Conservation (phyloP, 805 yeast species). For the Zygosaccharomyces gambellarensis region DNA sequence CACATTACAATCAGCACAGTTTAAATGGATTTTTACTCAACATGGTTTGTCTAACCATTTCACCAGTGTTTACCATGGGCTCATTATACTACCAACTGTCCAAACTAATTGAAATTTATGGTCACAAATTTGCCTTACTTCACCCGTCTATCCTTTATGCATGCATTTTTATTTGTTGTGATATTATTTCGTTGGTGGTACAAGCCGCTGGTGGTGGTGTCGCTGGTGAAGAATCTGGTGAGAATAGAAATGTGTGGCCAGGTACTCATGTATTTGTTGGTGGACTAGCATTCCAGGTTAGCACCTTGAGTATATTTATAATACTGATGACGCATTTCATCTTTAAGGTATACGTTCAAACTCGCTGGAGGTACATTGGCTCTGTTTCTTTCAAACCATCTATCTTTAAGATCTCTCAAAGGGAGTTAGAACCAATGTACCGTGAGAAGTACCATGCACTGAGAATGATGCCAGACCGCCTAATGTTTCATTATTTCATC, state of each 20-base stretch:
- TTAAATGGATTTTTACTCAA: constrained; percentile 53
- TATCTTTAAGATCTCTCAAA: constrained; percentile 18
- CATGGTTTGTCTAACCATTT: constrained; percentile 63
- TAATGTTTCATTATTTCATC: constrained; percentile 42
- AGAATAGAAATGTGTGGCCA: constrained; percentile 10
- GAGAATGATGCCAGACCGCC: constrained; percentile 30
- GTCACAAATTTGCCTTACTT: constrained; percentile 45
- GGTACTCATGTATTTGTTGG: constrained; percentile 55
- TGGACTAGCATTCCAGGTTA: constrained; percentile 74
- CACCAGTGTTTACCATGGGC: constrained; percentile 82
- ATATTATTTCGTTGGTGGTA: constrained; percentile 55
- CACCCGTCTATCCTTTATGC: constrained; percentile 39
- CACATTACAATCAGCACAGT: constrained; percentile 37
- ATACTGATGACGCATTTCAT: constrained; percentile 46
- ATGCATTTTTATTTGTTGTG: constrained; percentile 60
- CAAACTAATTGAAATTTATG: constrained; percentile 59
- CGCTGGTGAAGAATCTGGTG: constrained; percentile 45
- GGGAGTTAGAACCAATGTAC: constrained; percentile 22
- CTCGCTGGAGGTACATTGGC: constrained; percentile 25
- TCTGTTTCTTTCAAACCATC: constrained; percentile 14
- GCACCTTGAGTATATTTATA: constrained; percentile 59
- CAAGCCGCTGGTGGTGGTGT: constrained; percentile 79
- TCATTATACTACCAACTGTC: constrained; percentile 73
- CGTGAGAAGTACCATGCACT: constrained; percentile 25
- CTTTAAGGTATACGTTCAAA: constrained; percentile 34